Evolutionary conservation across 495 filamentous ascomycete genomes (phyloP).

Genomic region (Aspergillus bertholletiae): DNA sequence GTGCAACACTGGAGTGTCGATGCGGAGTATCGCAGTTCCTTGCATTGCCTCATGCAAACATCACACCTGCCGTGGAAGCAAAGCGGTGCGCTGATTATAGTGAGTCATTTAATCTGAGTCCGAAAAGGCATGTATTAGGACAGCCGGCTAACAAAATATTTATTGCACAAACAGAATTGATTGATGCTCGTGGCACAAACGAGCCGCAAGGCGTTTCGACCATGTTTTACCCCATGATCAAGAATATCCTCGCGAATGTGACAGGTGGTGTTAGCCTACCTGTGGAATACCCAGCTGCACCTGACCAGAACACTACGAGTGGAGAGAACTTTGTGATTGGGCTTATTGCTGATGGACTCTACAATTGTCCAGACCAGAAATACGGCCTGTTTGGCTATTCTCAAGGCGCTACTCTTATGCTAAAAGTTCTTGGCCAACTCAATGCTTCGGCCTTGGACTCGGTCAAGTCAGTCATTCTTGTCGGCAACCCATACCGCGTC

Average conservation of each 20-base stretch:
- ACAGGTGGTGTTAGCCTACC: background rate
- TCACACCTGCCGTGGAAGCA: background rate
- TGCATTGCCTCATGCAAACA: background rate
- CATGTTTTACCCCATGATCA: slow-evolving; percentile 3
- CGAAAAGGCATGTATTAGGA: background rate
- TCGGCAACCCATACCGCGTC: background rate
- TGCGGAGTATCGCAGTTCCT: background rate
- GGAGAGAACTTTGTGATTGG: slow-evolving; percentile 1
- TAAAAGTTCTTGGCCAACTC: background rate
- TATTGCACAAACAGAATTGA: background rate
- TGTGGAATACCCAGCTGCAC: background rate
- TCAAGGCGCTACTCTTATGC: background rate
- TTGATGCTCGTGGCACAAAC: slow-evolving; percentile 2
- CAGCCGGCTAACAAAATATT: background rate
- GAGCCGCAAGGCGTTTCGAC: slow-evolving; percentile 3
- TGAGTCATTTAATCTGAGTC: background rate
- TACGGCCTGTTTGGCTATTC: slow-evolving; percentile 4
- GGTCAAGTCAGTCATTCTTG: background rate
- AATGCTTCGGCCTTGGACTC: background rate
- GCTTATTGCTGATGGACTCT: background rate
- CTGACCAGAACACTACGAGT: background rate
- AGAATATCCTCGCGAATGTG: background rate
- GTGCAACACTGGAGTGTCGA: background rate
- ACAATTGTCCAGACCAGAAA: background rate
- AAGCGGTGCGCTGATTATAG: background rate